Conservation (phyloP, 108 stramenopile genomes). For the Phaeodactylum tricornutum region DNA sequence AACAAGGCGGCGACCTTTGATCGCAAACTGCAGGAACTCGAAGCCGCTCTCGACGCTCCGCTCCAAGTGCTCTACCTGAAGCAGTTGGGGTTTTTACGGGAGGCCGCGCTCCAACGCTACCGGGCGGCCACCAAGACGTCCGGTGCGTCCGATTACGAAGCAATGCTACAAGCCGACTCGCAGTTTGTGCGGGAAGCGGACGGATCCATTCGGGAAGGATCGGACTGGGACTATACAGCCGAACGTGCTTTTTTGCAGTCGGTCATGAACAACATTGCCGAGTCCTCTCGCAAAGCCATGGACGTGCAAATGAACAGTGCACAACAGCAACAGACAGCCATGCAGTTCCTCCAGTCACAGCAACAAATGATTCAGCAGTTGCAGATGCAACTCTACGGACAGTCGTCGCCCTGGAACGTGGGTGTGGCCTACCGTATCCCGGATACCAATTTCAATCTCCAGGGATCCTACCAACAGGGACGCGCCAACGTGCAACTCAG, state of each 20-base stretch:
- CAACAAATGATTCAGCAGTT: slow-evolving; percentile 93
- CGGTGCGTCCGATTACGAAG: slow-evolving; percentile 87
- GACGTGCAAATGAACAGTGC: slow-evolving; percentile 75
- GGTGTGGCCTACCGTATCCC: slow-evolving; percentile 96
- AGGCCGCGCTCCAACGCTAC: slow-evolving; percentile 80
- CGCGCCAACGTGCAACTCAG: slow-evolving; percentile 86
- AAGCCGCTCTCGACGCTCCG: slow-evolving; percentile 79
- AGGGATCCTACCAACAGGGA: slow-evolving; percentile 91
- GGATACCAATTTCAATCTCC: slow-evolving; percentile 93
- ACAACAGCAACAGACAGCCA: slow-evolving; percentile 81
- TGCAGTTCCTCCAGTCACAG: slow-evolving; percentile 91
- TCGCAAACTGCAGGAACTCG: slow-evolving; percentile 79
- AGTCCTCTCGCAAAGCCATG: slow-evolving; percentile 59
- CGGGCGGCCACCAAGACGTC: slow-evolving; percentile 61
- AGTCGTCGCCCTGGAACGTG: slow-evolving; percentile 86
- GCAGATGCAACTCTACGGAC: slow-evolving; percentile 91
- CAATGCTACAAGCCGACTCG: slow-evolving; percentile 90
- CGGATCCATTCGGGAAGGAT: slow-evolving; percentile 65
- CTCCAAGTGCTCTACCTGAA: slow-evolving; percentile 86
- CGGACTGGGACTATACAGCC: slow-evolving; percentile 77
- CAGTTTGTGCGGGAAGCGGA: slow-evolving; percentile 77
- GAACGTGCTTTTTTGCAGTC: slow-evolving; percentile 72
- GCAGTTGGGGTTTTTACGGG: slow-evolving; percentile 78
- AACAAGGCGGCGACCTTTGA: slow-evolving; percentile 69
- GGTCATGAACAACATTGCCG: slow-evolving; percentile 82